Base-by-base conservation (phyloP, 2,329 filamentous ascomycete species). In the Boeremia lycopersici region DNA sequence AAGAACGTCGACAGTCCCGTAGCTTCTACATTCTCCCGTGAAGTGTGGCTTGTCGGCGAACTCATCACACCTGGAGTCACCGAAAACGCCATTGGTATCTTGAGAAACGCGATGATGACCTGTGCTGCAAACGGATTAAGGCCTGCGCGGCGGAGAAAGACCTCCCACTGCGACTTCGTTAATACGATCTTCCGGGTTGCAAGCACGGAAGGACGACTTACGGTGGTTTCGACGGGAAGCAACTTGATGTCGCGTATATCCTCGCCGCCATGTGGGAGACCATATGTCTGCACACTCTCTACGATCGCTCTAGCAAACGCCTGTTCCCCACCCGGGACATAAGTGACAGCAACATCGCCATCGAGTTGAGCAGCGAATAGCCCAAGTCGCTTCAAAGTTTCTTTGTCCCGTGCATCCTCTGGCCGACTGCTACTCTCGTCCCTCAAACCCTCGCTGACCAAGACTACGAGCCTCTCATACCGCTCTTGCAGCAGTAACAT, bases 71-170 rank as follows among this genome's bases (percentile, higher is more conserved):
- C 6, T 6, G 48, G 12, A 11, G 61, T 49, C 19, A 64, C 23
- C 2, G 49, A 26, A 7, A 65, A 39, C 3, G 59, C 33, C 9
- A 59, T 39, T 1, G 65, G 61, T 6, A 60, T 36, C 36, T 69
- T 71, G 46, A 74, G 64, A 4, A 71, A 69, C 0, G 74, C 76
- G 30, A 90, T 74, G 1, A 91, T 77, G 9, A 79, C 78, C 68
- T 91, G 89, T 2, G 89, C 89, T 2, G 88, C 89, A 68, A 85
- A 91, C 0, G 84, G 81, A 71, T 93, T 92, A 68, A 91, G 71
- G 0, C 89, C 89, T 1, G 82, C 81, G 23, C 80, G 78, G 12
- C 88, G 79, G 23, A 93, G 77, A 57, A 89, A 89, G 9, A 84
- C 40, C 69, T 92, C 89, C 86, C 86, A 89, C 30, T 74, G 33